Percentiles rank a stretch among this genome's conserved stretches.
Evolutionary conservation across 192 early-diverging fungal genomes (phyloP).

Genomic region (Dimargaris verticillata): DNA sequence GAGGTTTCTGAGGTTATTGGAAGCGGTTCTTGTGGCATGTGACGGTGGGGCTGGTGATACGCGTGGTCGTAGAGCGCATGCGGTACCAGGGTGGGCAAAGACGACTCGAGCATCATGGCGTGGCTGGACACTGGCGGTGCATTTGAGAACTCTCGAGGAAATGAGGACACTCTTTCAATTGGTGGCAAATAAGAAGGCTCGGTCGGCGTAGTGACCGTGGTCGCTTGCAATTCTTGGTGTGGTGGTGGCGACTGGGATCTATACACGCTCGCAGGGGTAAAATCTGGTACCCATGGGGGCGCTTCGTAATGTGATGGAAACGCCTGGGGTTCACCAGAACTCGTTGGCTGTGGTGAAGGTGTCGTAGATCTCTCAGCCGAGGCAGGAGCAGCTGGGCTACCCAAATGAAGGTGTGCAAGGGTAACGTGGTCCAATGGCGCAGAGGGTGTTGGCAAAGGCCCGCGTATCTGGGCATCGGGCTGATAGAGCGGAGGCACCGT

Average conservation of each 20-base stretch:
- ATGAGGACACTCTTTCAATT: not conserved
- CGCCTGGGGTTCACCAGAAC: not conserved
- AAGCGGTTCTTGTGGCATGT: not conserved
- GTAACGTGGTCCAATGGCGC: not conserved
- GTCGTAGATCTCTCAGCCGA: not conserved
- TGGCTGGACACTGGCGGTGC: not conserved
- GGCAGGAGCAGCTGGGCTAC: not conserved
- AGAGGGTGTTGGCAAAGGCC: not conserved
- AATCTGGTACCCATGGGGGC: slow-evolving; percentile 7
- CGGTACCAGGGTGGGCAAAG: not conserved
- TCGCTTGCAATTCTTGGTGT: not conserved
- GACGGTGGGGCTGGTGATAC: not conserved
- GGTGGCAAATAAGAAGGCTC: not conserved
- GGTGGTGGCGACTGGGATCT: not conserved
- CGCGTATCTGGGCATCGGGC: not conserved
- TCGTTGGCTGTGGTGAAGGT: not conserved
- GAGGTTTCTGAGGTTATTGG: not conserved
- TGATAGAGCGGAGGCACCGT: not conserved
- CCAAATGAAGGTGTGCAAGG: not conserved
- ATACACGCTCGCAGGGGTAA: not conserved
- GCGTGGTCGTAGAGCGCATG: slow-evolving; percentile 1
- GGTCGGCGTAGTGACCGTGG: no score
- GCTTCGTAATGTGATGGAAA: not conserved
- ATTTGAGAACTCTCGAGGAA: not conserved
- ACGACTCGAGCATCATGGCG: not conserved